A percentile compares a stretch with the other conserved stretches of the same genome.
phyloP scores from a whole-genome alignment of 1,284 basidiomycete genomes.

The Cryptococcus sp. region DNA sequence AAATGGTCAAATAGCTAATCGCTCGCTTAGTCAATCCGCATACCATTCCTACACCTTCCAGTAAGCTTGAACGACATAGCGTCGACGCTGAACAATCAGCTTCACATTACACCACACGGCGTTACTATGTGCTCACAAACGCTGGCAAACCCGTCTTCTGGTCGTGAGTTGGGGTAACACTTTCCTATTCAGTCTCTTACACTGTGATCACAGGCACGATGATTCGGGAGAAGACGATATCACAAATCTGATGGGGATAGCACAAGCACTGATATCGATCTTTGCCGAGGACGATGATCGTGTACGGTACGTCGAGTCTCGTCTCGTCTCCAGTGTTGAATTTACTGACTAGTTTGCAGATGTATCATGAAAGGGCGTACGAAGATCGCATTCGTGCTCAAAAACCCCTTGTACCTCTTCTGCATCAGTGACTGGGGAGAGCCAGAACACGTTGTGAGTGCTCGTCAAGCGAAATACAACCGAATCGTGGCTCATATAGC shows the following conservation, averaged over 20 bases:
- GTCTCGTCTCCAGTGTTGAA: neutral
- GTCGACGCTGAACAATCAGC: neutral
- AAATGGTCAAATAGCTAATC: no score
- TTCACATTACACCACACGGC: slow-evolving; percentile 53
- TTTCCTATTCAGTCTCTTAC: slow-evolving; percentile 13
- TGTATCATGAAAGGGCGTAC: slow-evolving; percentile 58
- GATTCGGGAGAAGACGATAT: slow-evolving; percentile 59
- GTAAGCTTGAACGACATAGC: no score
- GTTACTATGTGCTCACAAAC: slow-evolving; percentile 89
- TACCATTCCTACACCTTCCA: no score
- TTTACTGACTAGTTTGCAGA: slow-evolving; percentile 3
- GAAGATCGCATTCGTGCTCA: slow-evolving; percentile 81
- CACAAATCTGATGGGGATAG: slow-evolving; percentile 82
- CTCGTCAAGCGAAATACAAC: neutral
- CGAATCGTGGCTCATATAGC: neutral
- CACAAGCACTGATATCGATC: slow-evolving; percentile 92
- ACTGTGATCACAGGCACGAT: slow-evolving; percentile 32
- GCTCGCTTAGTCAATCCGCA: no score
- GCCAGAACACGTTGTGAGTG: slow-evolving; percentile 84
- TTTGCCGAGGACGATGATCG: slow-evolving; percentile 78
- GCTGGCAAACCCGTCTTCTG: slow-evolving; percentile 92
- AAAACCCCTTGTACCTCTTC: slow-evolving; percentile 85
- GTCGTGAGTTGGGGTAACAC: slow-evolving; percentile 58
- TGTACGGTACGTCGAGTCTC: slow-evolving; percentile 58
- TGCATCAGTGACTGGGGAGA: slow-evolving; percentile 89